Percentiles rank a stretch among this genome's conserved stretches.
These are phyloP conservation scores for Scenedesmus sp. DNA, from an alignment of 163 green algal species.

Conservation along the genomic window DNA sequence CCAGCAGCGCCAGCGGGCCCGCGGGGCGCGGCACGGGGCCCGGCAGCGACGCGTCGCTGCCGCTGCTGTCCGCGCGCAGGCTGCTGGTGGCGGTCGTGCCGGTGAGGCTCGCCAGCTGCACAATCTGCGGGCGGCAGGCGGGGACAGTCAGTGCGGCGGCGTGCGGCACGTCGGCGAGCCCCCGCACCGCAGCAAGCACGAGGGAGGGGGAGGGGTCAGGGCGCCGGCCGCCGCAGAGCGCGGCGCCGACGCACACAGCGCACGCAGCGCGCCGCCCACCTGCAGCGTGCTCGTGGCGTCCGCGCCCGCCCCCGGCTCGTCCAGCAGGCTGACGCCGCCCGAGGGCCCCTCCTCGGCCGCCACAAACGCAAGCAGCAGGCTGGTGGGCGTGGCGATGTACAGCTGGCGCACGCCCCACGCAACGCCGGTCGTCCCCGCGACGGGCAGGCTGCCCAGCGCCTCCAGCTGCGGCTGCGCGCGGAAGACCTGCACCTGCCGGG, in stretches of 20 bases:
- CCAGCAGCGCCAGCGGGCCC: constrained; percentile 67
- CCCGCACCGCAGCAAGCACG: no score
- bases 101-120: constrained; percentile 56
- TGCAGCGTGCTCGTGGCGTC: constrained; percentile 16
- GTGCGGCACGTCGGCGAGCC: no score
- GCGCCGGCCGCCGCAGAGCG: no score
- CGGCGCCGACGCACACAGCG: no score
- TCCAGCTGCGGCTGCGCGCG: constrained; percentile 63
- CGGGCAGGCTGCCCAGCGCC: constrained; percentile 66
- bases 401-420: constrained; percentile 78
- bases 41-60: constrained; percentile 62
- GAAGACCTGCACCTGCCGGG: constrained; percentile 64
- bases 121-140: constrained; percentile 29
- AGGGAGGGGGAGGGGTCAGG: no score
- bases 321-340: constrained; percentile 15
- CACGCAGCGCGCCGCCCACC: neutral
- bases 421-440: constrained; percentile 54
- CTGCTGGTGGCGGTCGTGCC: constrained; percentile 45
- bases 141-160: no score
- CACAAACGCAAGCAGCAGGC: constrained; percentile 61
- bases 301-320: neutral
- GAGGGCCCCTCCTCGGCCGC: constrained; percentile 44
- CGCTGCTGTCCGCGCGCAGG: constrained; percentile 21
- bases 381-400: constrained; percentile 68
- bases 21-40: constrained; percentile 53